Evolutionary conservation across 2,329 filamentous ascomycete species (phyloP).

Genomic region (Thyridium curvatum): DNA sequence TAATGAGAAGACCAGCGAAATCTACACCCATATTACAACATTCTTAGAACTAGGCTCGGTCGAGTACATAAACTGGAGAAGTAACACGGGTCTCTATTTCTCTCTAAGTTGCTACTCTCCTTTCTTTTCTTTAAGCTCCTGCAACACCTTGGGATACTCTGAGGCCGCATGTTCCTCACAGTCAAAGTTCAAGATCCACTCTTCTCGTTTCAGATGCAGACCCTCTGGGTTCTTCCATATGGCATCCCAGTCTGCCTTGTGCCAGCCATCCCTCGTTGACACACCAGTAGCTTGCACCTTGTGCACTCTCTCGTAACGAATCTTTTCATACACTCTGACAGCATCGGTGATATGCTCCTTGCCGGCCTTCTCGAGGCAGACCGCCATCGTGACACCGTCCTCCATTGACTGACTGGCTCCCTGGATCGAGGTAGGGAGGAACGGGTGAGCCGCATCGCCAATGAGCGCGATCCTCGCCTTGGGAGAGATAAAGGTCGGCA

Average conservation of each 20-base stretch:
- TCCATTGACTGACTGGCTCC: slow-evolving; percentile 34
- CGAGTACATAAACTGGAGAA: too few species aligned
- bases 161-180: slow-evolving; percentile 18
- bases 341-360: slow-evolving; percentile 14
- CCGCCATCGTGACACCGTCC: slow-evolving; percentile 31
- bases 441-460: slow-evolving; percentile 33
- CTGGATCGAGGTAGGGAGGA: slow-evolving; percentile 31
- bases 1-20: too few species aligned
- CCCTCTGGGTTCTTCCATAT: slow-evolving; percentile 19
- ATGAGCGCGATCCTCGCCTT: slow-evolving; percentile 27
- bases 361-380: slow-evolving; percentile 18
- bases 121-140: too few species aligned
- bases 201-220: slow-evolving; percentile 18
- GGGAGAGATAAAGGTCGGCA: slow-evolving; percentile 25
- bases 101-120: background rate
- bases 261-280: slow-evolving; percentile 22
- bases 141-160: too few species aligned
- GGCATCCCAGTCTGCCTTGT: slow-evolving; percentile 19
- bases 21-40: too few species aligned
- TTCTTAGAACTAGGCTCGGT: too few species aligned
- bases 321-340: slow-evolving; percentile 19
- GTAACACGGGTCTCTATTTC: too few species aligned
- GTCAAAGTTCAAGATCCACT: slow-evolving; percentile 22
- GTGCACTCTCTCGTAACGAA: slow-evolving; percentile 21
- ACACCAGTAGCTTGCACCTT: slow-evolving; percentile 22